Base-by-base conservation (phyloP, 345 rosid species). In the Erodium maritimum region DNA sequence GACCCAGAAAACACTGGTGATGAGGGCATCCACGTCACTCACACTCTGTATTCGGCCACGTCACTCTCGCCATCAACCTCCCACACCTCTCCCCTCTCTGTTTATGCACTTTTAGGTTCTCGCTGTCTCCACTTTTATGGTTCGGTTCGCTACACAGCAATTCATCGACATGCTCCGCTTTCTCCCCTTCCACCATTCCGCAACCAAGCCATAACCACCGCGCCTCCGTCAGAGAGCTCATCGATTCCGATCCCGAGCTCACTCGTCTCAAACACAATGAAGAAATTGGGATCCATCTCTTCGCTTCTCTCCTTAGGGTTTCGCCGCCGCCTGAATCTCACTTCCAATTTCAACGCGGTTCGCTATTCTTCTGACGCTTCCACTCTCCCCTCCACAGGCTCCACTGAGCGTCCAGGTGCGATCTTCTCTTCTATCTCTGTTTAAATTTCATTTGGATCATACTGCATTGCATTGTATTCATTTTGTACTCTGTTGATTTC, bases 361-460 rank as follows among this genome's bases (percentile, higher is more conserved):
- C 75, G 77, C 19, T 68, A 52, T 64, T 71, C 48, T 69, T 73
- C 20, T n/a, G 54, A 51, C n/a, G 20, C 20, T 51, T 19, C 79
- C 45, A 61, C 54, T 55, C 66, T 58, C 58, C 29, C 65, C 19
- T 64, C 82, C 55, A 58, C 76, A 11, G 70, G 59, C 19, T 64
- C 82, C 55, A 58, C 76, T 9, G 70, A 61, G 51, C 60, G 78
- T 57, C 63, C 75, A 73, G 81, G 85, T 79, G 37, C 5, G 37
- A 11, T 29, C 37, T 10, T 12, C 17, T 16, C 61, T 50, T 67
- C 17, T 6, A 0, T 57, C 62, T 66, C 60, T 62, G 23, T 51
- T 45, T 16, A 54, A 11, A 42, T 10, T 42, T 42, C 50, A 17
- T 59, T 5, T 46, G 21, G 33, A 25, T 25, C 23, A 5, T 23